Conservation (phyloP, 495 filamentous ascomycete genomes). For the Tirmania nivea region DNA sequence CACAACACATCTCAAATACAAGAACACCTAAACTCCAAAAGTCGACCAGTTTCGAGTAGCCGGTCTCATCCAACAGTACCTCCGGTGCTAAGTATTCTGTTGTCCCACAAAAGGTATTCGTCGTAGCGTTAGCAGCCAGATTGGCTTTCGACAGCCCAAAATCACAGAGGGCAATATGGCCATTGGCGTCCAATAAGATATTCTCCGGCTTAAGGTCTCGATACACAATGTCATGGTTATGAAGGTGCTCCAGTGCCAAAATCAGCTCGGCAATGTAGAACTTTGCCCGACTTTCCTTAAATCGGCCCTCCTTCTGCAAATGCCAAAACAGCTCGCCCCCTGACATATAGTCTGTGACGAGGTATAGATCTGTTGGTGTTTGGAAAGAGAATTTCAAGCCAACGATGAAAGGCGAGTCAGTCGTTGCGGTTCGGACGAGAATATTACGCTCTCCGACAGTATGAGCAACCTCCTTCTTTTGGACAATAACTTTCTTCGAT, state of each 20-base stretch:
- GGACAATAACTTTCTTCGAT: slow-evolving; percentile 97
- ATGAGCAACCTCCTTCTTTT: slow-evolving; percentile 97
- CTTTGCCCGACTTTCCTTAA: slow-evolving; percentile 83
- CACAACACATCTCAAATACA: slow-evolving; percentile 99
- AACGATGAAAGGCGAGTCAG: slow-evolving; percentile 93
- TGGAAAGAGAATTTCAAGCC: slow-evolving; percentile 98
- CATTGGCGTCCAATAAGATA: slow-evolving; percentile 63
- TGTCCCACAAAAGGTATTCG: slow-evolving; percentile 96
- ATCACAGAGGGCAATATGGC: slow-evolving; percentile 67
- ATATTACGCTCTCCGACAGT: slow-evolving; percentile 95
- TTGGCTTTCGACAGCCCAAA: slow-evolving; percentile 95
- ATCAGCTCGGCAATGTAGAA: slow-evolving; percentile 99
- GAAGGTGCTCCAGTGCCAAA: slow-evolving; percentile 80
- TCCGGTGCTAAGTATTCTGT: slow-evolving; percentile 95
- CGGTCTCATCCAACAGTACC: slow-evolving; percentile 81
- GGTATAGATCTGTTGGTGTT: slow-evolving; percentile 83
- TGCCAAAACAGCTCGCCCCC: slow-evolving; percentile 98
- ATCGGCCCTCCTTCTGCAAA: slow-evolving; percentile 88
- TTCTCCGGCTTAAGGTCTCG: slow-evolving; percentile 78
- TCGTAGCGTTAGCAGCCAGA: slow-evolving; percentile 83
- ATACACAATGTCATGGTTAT: slow-evolving; percentile 94
- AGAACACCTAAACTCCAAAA: slow-evolving; percentile 97
- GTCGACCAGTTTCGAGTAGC: slow-evolving; percentile 99
- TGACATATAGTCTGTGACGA: slow-evolving; percentile 99
- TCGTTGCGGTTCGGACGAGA: slow-evolving; percentile 80